Evolutionary conservation across 257 asterid genomes (phyloP).

Genomic region (Ophiorrhiza pumila): DNA sequence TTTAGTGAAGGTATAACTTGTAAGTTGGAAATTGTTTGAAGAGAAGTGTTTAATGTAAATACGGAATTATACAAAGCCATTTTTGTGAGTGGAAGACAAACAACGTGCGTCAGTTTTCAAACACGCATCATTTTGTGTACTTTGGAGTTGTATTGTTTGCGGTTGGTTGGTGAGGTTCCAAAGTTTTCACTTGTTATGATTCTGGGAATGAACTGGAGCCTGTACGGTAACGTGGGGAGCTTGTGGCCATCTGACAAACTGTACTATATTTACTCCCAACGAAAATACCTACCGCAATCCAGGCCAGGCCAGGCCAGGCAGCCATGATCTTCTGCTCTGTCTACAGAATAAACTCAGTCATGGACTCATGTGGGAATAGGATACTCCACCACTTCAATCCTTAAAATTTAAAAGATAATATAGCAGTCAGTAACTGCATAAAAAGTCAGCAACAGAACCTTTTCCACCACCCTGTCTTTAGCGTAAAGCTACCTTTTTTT

Average conservation of each 20-base stretch:
- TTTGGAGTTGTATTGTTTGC: background rate
- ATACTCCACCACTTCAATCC: background rate
- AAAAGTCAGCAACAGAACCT: background rate
- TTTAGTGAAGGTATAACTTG: background rate
- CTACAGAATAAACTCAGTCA: background rate
- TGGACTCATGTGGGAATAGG: background rate
- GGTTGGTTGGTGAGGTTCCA: background rate
- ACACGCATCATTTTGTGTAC: background rate
- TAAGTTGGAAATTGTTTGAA: background rate
- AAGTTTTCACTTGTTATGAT: background rate
- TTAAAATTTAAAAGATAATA: background rate
- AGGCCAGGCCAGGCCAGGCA: too few relatives aligned
- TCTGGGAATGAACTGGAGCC: background rate
- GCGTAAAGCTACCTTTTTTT: constrained; percentile 7
- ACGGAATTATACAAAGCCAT: background rate
- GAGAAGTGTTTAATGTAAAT: constrained; percentile 4
- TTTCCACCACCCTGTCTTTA: constrained; percentile 3
- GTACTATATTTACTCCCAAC: background rate
- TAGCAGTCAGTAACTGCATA: background rate
- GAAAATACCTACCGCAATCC: too few relatives aligned
- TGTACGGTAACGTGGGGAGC: background rate
- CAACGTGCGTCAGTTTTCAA: background rate
- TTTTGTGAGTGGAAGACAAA: background rate
- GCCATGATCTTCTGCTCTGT: background rate
- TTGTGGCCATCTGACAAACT: background rate